Evolutionary conservation across 192 early-diverging fungal genomes (phyloP).

Genomic region (Linnemannia hyalina): DNA sequence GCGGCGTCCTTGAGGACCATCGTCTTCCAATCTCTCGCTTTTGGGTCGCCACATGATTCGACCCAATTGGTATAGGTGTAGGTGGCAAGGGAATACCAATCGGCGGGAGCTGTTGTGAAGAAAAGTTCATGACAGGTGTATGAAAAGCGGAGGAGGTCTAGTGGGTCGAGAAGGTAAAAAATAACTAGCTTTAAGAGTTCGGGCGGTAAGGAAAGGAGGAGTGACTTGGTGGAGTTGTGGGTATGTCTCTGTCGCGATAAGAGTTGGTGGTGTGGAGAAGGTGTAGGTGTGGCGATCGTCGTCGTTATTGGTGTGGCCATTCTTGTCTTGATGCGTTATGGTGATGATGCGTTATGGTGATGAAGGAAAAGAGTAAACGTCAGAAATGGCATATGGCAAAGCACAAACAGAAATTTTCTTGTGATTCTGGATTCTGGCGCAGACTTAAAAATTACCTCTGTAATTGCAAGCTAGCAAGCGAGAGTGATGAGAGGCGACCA

Average conservation of each 20-base stretch:
- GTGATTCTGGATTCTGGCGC: no score
- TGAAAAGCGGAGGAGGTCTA: not conserved
- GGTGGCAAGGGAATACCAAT: slow-evolving; percentile 7
- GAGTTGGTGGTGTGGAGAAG: no score
- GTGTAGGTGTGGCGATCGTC: no score
- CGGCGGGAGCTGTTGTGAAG: not conserved
- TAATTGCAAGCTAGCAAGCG: no score
- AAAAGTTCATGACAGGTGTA: slow-evolving; percentile 7
- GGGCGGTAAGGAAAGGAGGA: not conserved
- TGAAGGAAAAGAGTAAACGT: no score
- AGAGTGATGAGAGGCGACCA: no score
- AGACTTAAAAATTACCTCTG: no score
- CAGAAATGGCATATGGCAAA: no score
- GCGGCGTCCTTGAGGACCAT: slow-evolving; percentile 4
- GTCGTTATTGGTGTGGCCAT: no score
- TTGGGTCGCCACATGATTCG: not conserved
- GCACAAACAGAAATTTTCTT: no score
- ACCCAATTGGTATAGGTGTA: slow-evolving; percentile 1
- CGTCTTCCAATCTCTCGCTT: slow-evolving; percentile 18
- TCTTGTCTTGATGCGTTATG: no score
- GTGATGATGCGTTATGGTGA: no score
- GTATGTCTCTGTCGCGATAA: not conserved
- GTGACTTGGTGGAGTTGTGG: not conserved
- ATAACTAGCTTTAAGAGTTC: slow-evolving; percentile 4
- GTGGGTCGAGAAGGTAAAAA: not conserved